phyloP scores from a whole-genome alignment of 495 filamentous ascomycete genomes.

The Trichoderma asperelloides region DNA sequence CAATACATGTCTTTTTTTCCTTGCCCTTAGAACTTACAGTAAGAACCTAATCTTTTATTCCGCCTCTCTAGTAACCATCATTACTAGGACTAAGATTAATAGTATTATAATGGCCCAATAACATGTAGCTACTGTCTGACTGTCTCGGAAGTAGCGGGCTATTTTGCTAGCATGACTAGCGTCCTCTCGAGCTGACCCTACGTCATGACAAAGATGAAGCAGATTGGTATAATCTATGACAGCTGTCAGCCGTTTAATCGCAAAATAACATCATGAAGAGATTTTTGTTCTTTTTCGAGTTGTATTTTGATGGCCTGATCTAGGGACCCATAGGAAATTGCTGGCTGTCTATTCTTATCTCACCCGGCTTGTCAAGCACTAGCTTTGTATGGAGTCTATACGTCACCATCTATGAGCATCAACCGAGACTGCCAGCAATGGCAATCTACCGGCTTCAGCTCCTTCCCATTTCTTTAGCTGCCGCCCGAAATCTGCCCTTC shows the following conservation, averaged over 20 bases:
- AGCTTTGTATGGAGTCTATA: neutral
- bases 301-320: neutral
- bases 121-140: too few relatives aligned
- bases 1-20: too few relatives aligned
- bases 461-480: neutral
- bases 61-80: too few relatives aligned
- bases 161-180: too few relatives aligned
- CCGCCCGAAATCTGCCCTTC: neutral
- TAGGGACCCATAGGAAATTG: neutral
- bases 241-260: too few relatives aligned
- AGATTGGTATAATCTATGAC: neutral
- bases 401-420: neutral
- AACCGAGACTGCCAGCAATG: neutral
- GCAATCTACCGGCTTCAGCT: neutral
- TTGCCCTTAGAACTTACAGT: too few relatives aligned
- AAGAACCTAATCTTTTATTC: too few relatives aligned
- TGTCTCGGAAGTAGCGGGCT: too few relatives aligned
- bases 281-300: neutral
- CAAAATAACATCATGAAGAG: too few relatives aligned
- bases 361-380: neutral
- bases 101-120: too few relatives aligned
- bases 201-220: neutral
- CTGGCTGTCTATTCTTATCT: neutral
- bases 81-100: too few relatives aligned
- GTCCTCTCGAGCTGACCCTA: neutral